Evolutionary conservation across 2,329 filamentous ascomycete genomes (phyloP), one percentile per base, ranked within the genome.

Genomic region (Clarireedia hainanense): DNA sequence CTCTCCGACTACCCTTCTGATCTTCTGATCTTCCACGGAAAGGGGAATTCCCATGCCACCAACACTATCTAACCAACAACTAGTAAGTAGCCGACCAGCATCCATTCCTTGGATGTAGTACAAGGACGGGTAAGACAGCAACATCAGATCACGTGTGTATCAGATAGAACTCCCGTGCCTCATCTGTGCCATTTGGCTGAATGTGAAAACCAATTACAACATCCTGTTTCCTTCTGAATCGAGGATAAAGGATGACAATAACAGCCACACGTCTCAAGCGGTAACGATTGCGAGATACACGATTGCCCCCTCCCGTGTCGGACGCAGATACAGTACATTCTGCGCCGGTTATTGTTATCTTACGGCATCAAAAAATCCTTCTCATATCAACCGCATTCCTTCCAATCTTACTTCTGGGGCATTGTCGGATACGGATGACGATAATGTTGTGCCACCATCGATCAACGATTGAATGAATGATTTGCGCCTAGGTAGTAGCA

Each of bases 251-350:
- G 30, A 34, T 34, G 30, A 34, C 4, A 20, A 34, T 34, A 9
- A 12, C 30, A 34, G 30, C 30, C 30, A 34, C 30, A 14, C 9
- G 30, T 34, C 30, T 34, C 10, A 4, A 34, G 30, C 30, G 30
- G 30, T 34, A 34, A 14, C 30, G 30, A 27, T 30, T 43, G 30
- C 9, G 20, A 12, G 50, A 52, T 24, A 51, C 36, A 43, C 50
- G 14, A 40, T 48, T 17, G 10, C 15, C 48, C 45, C 43, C 51
- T 54, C 34, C 43, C 51, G 51, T 49, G 43, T 48, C n/a, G 12
- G 9, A 34, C 52, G 30, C 34, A 17, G 45, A 49, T 27, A 34
- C 30, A 34, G 40, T 27, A 34, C 30, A 34, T 12, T 34, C 10
- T 34, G 30, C 30, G 30, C 30, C 10, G 30, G 30, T 14, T 34